These are phyloP conservation scores for Penicillium sp. DNA, from an alignment of 2,329 filamentous ascomycete species.

Conservation along the genomic window DNA sequence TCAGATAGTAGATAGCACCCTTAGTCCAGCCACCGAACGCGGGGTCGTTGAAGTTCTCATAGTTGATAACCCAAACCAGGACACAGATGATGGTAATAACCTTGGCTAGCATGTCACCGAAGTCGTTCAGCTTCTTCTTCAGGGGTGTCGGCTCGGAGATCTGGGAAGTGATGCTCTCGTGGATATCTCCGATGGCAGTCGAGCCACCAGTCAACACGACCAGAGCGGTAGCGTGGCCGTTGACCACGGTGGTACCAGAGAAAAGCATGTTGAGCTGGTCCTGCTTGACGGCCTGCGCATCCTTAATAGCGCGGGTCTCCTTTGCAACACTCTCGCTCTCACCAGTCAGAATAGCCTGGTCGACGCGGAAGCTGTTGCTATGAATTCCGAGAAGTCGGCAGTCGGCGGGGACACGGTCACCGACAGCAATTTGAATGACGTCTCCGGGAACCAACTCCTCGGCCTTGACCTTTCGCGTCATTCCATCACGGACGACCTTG, in stretches of 20 bases:
- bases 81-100: conserved; percentile 97
- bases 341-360: conserved; percentile 94
- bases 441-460: conserved; percentile 96
- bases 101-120: conserved; percentile 93
- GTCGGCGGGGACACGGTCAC: conserved; percentile 91
- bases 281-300: conserved; percentile 87
- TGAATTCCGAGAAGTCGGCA: conserved; percentile 86
- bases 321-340: conserved; percentile 97
- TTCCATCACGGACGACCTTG: conserved; percentile 84
- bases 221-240: conserved; percentile 84
- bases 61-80: conserved; percentile 97
- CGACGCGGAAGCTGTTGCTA: conserved; percentile 95
- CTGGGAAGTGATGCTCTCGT: conserved; percentile 96
- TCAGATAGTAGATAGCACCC: conserved; percentile 98
- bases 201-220: conserved; percentile 85
- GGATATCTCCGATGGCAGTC: conserved; percentile 97
- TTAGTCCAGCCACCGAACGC: conserved; percentile 92
- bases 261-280: conserved; percentile 98
- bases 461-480: conserved; percentile 81
- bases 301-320: conserved; percentile 65
- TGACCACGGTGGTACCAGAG: conserved; percentile 95
- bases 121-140: conserved; percentile 98
- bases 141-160: conserved; percentile 96
- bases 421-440: conserved; percentile 80
- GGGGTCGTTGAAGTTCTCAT: conserved; percentile 93